Conservation (phyloP, 148 eudicot genomes). For the Fagopyrum tataricum region DNA sequence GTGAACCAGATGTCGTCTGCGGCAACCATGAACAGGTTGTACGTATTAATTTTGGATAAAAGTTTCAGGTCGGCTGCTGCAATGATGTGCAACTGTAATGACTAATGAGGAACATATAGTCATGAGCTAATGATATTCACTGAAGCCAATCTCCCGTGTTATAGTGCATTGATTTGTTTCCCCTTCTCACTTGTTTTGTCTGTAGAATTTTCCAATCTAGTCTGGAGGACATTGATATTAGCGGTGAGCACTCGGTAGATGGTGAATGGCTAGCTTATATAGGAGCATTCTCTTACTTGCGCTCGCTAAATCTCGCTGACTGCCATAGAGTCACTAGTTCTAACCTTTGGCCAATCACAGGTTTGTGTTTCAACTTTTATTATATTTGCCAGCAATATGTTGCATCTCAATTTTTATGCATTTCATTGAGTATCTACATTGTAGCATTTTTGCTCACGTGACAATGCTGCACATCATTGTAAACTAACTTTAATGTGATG, state of each 20-base stretch:
- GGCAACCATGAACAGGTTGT: background rate
- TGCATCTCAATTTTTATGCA: background rate
- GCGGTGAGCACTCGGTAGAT: conserved; percentile 73
- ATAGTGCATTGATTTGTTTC: background rate
- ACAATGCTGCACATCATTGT: background rate
- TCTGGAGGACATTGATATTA: conserved; percentile 65
- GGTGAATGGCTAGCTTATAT: conserved; percentile 92
- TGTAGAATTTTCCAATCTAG: conserved; percentile 59
- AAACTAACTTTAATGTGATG: background rate
- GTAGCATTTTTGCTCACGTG: background rate
- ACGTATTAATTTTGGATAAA: background rate
- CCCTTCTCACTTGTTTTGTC: background rate
- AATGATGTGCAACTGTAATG: background rate
- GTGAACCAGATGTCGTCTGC: background rate
- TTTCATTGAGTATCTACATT: background rate
- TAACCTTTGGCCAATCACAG: conserved; percentile 75
- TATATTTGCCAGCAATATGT: background rate
- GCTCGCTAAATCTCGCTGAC: conserved; percentile 54
- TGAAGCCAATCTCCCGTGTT: background rate
- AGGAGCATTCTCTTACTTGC: conserved; percentile 61
- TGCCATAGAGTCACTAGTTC: conserved; percentile 62
- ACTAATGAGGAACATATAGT: too few relatives aligned
- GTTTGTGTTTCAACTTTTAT: conserved; percentile 20
- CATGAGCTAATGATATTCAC: background rate
- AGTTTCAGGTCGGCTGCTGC: background rate